Evolutionary conservation across 2,329 filamentous ascomycete species (phyloP), one percentile per base, ranked within the genome.

Genomic region (Calcarisporium arbuscula): DNA sequence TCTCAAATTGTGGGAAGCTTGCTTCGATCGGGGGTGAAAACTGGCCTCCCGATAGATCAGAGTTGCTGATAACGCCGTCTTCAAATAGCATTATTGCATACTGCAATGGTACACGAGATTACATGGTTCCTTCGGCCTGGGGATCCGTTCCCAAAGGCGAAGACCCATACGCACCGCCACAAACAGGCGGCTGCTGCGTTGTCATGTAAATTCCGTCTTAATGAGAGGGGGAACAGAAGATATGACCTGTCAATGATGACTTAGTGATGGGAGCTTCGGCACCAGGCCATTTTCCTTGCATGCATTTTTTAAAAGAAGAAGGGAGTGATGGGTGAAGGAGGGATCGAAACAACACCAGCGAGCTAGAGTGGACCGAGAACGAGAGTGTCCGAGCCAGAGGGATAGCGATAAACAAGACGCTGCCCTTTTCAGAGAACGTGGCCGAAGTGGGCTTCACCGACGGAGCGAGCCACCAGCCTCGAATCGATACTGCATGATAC

Each of bases 101-200:
- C 70, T 96, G 90, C 67, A 94, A 94, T 65, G 89, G 86, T 64
- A 95, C 92, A 51, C 85, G 90, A 64, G 92, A 98, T 62, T 96
- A 94, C 70, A 96, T 98, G 92, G 89, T 96, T 35, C 89, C 89
- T 33, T 94, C 88, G 35, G 85, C 94, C 62, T 98, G 92, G 92
- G 90, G 90, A 49, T 77, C 82, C 42, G 87, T 96, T 46, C 87
- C 94, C 57, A 90, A 88, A 72, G 82, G 85, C 61, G 92, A 96
- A 60, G 92, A 98, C 60, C 92, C 92, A n/a, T 98, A 98, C 61
- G 88, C 90, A 54, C 90, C 90, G 49, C 90, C 94, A 70, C 87
- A 94, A 68, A 86, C 77, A 50, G 84, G 80, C 57, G 85, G 88
- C 53, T 98, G 92, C 78, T 98, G 92, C 70, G 74, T 83, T 54